phyloP scores from a whole-genome alignment of 2,329 filamentous ascomycete species.

The Xylariomycetidae sp. region DNA sequence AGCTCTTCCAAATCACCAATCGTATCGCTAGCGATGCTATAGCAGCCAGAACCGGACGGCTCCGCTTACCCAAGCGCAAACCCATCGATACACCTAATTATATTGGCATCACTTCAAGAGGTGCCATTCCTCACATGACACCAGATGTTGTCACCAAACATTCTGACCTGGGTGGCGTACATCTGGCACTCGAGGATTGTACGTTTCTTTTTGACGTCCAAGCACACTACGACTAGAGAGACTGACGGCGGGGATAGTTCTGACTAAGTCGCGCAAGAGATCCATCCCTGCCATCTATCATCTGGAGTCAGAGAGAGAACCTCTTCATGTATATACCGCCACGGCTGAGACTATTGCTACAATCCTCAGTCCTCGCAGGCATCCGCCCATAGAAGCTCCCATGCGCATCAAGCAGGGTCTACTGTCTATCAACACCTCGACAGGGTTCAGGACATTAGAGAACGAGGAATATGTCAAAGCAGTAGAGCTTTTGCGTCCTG shows the following conservation, averaged over 20 bases:
- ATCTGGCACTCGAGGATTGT: conserved; percentile 92
- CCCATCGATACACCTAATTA: conserved; percentile 80
- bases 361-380: conserved; percentile 72
- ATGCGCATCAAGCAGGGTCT: conserved; percentile 65
- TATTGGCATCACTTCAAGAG: conserved; percentile 75
- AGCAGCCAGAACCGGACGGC: conserved; percentile 62
- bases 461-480: conserved; percentile 65
- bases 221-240: conserved; percentile 1
- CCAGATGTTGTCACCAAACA: conserved; percentile 72
- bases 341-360: conserved; percentile 62
- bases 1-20: conserved; percentile 45
- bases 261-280: conserved; percentile 42
- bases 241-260: conserved; percentile 45
- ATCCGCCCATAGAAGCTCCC: conserved; percentile 69
- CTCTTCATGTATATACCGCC: conserved; percentile 73
- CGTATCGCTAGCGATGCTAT: conserved; percentile 33
- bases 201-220: conserved; percentile 33
- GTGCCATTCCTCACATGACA: conserved; percentile 80
- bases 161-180: conserved; percentile 63
- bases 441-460: conserved; percentile 72
- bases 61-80: conserved; percentile 58
- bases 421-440: conserved; percentile 78
- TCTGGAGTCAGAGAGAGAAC: conserved; percentile 37
- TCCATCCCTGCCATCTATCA: conserved; percentile 46
- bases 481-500: conserved; percentile 63